Evolutionary conservation across 306 rosid genomes (phyloP), one percentile per base, ranked within the genome.

Genomic region (Acacia melanoxylon): DNA sequence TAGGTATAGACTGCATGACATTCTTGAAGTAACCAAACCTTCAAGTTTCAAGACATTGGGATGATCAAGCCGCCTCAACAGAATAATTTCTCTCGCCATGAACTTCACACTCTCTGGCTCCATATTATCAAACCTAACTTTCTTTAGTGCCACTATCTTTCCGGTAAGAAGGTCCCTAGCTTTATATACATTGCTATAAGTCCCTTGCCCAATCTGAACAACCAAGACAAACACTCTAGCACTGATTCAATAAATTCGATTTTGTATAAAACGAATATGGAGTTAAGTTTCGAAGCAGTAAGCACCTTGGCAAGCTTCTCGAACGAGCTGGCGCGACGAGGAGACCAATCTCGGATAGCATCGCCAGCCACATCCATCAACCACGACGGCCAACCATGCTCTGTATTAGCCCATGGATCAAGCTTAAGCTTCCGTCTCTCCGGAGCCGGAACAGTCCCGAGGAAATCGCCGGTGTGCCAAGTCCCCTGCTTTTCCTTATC

Each of bases 81-180:
- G 92, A 80, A 93, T 88, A 83, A 95, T 95, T 90, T 95, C 99
- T 75, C 99, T 92, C 27, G 99, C 99, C 99, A 95, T 95, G 88
- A 95, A 95, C 84, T 91, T 95, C 69, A 95, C 98, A 85, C 99
- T 95, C 88, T 95, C 99, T 17, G 98, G 97, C 83, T 95, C 99
- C 88, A 93, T 86, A 83, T 87, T 92, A 79, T 95, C 99, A 81
- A 95, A 95, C 83, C 99, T 90, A 82, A 95, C 99, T 88, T 95
- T 95, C 88, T 95, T 95, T 81, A 95, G 84, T 58, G 98, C 99
- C 85, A 95, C 99, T 74, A 95, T 89, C 86, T 91, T 93, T 27
- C 96, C 98, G 51, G 87, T 91, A 17, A 90, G 31, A 71, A 95
- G 89, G 84, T 95, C 99, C 42, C 83, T 92, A 5, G 99, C 99